Conservation (phyloP, 345 rosid genomes). For the Eucalyptus polyanthemos region DNA sequence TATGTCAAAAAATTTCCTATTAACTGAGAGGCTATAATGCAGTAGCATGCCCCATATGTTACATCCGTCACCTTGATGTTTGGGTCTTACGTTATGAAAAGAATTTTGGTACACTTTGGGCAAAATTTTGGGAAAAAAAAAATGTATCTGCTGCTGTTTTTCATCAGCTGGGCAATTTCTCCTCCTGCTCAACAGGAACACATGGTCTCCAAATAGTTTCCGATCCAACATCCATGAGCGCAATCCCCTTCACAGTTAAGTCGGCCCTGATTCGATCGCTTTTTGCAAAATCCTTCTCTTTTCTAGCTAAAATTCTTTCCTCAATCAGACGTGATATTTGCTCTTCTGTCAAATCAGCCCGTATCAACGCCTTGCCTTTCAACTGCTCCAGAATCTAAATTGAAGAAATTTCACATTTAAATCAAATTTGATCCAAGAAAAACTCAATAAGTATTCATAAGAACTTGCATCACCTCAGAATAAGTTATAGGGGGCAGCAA, state of each 20-base stretch:
- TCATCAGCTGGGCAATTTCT: neutral
- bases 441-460: neutral
- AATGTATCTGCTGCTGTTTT: neutral
- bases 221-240: constrained; percentile 71
- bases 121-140: neutral
- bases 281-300: constrained; percentile 50
- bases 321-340: constrained; percentile 34
- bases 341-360: constrained; percentile 52
- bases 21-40: neutral
- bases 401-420: neutral
- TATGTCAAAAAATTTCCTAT: neutral
- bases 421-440: neutral
- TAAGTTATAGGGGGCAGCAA: constrained; percentile 37
- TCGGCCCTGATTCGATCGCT: constrained; percentile 69
- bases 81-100: neutral
- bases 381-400: constrained; percentile 47
- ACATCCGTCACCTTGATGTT: neutral
- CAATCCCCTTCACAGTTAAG: constrained; percentile 55
- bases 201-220: constrained; percentile 87
- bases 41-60: neutral
- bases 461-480: constrained; percentile 24
- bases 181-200: constrained; percentile 18
- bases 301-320: constrained; percentile 49
- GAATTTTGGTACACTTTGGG: neutral
- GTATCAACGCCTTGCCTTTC: constrained; percentile 48